These are phyloP conservation scores for Colletotrichum theobromicola DNA, from an alignment of 2,329 filamentous ascomycete genomes.

Conservation along the genomic window DNA sequence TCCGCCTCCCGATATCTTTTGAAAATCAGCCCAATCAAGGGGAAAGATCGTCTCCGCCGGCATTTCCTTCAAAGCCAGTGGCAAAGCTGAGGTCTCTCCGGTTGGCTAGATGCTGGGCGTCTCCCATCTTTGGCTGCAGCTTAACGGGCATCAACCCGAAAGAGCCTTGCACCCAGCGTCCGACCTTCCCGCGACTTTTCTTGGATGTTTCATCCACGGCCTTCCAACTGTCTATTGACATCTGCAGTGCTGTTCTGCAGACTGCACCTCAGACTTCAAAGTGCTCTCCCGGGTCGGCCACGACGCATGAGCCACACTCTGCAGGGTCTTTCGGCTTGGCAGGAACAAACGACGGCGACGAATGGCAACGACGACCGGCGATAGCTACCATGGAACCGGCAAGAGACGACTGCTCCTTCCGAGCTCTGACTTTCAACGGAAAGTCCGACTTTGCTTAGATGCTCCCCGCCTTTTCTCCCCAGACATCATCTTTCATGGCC, in stretches of 20 bases:
- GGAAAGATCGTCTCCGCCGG: background rate
- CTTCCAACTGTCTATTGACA: background rate
- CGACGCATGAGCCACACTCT: background rate
- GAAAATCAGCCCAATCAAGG: background rate
- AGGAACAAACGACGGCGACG: background rate
- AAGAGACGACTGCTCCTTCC: background rate
- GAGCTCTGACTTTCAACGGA: background rate
- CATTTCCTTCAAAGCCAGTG: background rate
- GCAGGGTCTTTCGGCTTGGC: background rate
- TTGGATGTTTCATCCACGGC: background rate
- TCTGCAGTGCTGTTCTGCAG: background rate
- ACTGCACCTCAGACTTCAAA: background rate
- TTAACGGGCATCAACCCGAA: background rate
- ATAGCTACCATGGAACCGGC: background rate
- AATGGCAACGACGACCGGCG: background rate
- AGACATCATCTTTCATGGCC: background rate
- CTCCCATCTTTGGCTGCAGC: background rate
- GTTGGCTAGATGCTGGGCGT: rapidly evolving
- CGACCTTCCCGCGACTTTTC: background rate
- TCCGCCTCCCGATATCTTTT: background rate
- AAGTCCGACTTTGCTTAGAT: background rate
- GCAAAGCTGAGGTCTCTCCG: background rate
- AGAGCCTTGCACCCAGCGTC: background rate
- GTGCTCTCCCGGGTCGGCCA: background rate
- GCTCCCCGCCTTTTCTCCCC: background rate